Evolutionary conservation across 2,329 filamentous ascomycete genomes (phyloP).

Genomic region (Colletotrichum musicola): DNA sequence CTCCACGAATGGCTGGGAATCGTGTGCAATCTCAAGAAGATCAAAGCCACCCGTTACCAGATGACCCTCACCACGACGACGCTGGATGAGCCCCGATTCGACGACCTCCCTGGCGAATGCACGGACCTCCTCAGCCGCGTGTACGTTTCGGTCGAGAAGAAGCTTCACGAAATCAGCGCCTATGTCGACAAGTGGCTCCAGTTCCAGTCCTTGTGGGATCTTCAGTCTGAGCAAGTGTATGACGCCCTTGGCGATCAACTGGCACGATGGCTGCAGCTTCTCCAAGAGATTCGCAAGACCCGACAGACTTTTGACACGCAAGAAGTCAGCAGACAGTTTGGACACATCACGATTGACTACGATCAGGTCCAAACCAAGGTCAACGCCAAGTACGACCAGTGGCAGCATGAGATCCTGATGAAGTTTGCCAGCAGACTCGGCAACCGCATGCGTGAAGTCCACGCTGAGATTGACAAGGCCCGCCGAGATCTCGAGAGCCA

Average conservation of each 20-base stretch:
- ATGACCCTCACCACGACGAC: conserved; percentile 80
- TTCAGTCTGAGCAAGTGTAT: conserved; percentile 96
- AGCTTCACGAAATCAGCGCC: conserved; percentile 80
- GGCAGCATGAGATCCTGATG: conserved; percentile 96
- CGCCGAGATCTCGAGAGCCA: conserved; percentile 91
- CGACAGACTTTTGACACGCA: conserved; percentile 97
- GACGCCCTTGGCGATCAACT: conserved; percentile 92
- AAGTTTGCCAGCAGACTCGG: conserved; percentile 94
- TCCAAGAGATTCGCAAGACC: conserved; percentile 97
- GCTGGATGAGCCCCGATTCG: conserved; percentile 80
- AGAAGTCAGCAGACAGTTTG: conserved; percentile 91
- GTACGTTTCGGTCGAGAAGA: conserved; percentile 86
- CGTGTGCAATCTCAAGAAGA: conserved; percentile 91
- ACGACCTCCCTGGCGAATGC: conserved; percentile 86
- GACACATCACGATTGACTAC: conserved; percentile 95
- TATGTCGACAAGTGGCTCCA: conserved; percentile 99
- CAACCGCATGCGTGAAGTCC: conserved; percentile 90
- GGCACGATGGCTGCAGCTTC: conserved; percentile 90
- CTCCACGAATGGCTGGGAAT: conserved; percentile 94
- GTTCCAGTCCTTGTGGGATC: conserved; percentile 98
- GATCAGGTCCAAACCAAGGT: conserved; percentile 99
- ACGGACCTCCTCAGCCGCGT: conserved; percentile 83
- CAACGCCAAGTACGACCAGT: conserved; percentile 99
- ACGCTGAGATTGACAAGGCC: conserved; percentile 91
- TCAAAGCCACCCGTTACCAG: conserved; percentile 95